A percentile compares a stretch with the other conserved stretches of the same genome.
Evolutionary conservation across 345 rosid species (phyloP).

Genomic region (Ceriops zippeliana): DNA sequence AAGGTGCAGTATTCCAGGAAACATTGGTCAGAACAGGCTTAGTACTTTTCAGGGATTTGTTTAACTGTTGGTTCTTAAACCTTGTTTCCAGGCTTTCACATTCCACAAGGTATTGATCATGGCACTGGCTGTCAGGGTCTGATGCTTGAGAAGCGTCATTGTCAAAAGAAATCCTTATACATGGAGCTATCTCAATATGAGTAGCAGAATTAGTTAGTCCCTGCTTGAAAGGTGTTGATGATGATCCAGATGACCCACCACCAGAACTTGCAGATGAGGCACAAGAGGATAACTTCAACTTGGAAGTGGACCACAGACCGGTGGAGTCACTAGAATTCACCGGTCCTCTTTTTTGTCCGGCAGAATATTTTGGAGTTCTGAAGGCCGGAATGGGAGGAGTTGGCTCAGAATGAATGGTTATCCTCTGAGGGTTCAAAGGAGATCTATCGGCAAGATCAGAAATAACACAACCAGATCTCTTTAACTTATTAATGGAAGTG

Average conservation of each 20-base stretch:
- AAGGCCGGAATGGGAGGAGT: constrained; percentile 19
- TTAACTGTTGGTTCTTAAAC: constrained; percentile 1
- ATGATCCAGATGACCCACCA: constrained; percentile 21
- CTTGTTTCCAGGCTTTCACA: constrained; percentile 14
- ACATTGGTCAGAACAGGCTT: constrained; percentile 3
- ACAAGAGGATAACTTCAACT: constrained; percentile 18
- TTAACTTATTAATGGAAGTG: constrained; percentile 3
- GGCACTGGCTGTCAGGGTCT: neutral
- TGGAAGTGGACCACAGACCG: constrained; percentile 14
- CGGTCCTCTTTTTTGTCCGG: constrained; percentile 9
- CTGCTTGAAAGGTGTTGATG: constrained; percentile 12
- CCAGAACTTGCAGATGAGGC: constrained; percentile 24
- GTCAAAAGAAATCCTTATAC: constrained; percentile 8
- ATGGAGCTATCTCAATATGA: neutral
- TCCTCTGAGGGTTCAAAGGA: constrained; percentile 22
- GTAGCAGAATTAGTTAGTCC: constrained; percentile 4
- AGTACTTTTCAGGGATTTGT: constrained; percentile 1
- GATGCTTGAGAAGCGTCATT: constrained; percentile 15
- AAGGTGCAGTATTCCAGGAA: constrained; percentile 23
- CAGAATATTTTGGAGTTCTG: constrained; percentile 22
- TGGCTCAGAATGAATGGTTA: constrained; percentile 10
- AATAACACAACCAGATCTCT: neutral
- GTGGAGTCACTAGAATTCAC: constrained; percentile 17
- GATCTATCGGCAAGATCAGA: constrained; percentile 18
- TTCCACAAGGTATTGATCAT: neutral